Evolutionary conservation across 345 rosid species (phyloP), one percentile per base, ranked within the genome.

Genomic region (Lepidium africanum): DNA sequence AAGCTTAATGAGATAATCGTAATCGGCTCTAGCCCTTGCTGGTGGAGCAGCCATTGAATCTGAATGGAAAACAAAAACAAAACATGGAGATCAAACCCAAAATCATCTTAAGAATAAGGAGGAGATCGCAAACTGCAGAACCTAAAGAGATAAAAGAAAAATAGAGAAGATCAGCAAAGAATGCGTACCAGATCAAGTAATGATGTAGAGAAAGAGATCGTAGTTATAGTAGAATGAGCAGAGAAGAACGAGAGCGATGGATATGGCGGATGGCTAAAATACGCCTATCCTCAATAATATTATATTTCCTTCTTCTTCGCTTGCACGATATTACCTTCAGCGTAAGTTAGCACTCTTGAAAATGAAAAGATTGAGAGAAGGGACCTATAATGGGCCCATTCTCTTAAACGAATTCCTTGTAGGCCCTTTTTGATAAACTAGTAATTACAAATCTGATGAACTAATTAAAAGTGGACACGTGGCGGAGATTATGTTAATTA

Each of bases 1-100:
- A 45, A 87, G 90, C 79, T 87, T 87, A 37, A 83, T 79, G 75
- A 85, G 93, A 55, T 78, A 87, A 72, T 87, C 93, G 64, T 87
- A 85, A 81, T 85, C 93, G 43, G 93, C 90, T 56, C 93, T 82
- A 68, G 88, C 88, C 68, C 93, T 81, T 55, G 88, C 81, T 55
- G 93, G 93, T 69, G 93, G 93, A 75, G 90, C 90, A 67, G 81
- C 82, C 86, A 85, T 84, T 11, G 74, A 57, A 73, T 69, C 70
- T 69, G 56, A 52, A 39, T 8, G 9, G 3, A 14, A 9, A 47
- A 48, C 47, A 43, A 23, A 21, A 21, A 21, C 0, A 57, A 21
- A 8, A 46, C 51, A 52, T 38, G 63, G 59, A 59, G 65, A 70
- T 60, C 63, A 41, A 43, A 61, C 43, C 42, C 50, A n/a, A 39